Percentiles rank a stretch among this genome's conserved stretches.
Conservation (phyloP, 2,329 filamentous ascomycete genomes). For the Canariomyces notabilis region DNA sequence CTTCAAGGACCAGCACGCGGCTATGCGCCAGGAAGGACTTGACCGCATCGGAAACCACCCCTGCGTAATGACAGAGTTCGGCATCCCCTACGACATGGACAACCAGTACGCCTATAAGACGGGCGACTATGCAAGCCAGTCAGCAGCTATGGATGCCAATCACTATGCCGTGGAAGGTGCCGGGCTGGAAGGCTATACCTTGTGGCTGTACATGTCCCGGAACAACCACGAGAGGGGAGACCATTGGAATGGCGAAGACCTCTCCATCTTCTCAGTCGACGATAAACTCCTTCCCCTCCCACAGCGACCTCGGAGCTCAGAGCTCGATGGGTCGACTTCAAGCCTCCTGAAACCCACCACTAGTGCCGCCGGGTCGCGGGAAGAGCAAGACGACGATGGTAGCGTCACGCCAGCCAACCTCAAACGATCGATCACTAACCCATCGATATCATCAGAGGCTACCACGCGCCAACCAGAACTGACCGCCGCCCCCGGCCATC, state of each 20-base stretch:
- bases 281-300: slow-evolving; percentile 61
- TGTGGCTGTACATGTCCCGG: slow-evolving; percentile 81
- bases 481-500: slow-evolving; percentile 65
- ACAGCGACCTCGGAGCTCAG: slow-evolving; percentile 40
- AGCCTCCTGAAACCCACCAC: slow-evolving; percentile 36
- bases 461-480: slow-evolving; percentile 51
- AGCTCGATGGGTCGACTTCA: slow-evolving; percentile 41
- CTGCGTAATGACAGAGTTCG: slow-evolving; percentile 88
- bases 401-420: slow-evolving; percentile 71
- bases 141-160: slow-evolving; percentile 90
- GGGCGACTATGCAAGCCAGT: slow-evolving; percentile 90
- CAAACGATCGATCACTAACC: slow-evolving; percentile 63
- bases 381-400: slow-evolving; percentile 46
- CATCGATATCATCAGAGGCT: slow-evolving; percentile 57
- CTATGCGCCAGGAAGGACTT: slow-evolving; percentile 79
- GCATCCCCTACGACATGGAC: slow-evolving; percentile 98
- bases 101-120: slow-evolving; percentile 92
- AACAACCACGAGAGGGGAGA: slow-evolving; percentile 89
- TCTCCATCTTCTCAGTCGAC: slow-evolving; percentile 83
- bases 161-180: slow-evolving; percentile 88
- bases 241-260: slow-evolving; percentile 94
- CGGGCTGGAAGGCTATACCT: slow-evolving; percentile 73
- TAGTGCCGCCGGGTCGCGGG: slow-evolving; percentile 23
- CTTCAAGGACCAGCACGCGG: slow-evolving; percentile 78
- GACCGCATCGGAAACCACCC: slow-evolving; percentile 86